Conservation (phyloP, 2,329 filamentous ascomycete species). For the Hypocrella siamensis region DNA sequence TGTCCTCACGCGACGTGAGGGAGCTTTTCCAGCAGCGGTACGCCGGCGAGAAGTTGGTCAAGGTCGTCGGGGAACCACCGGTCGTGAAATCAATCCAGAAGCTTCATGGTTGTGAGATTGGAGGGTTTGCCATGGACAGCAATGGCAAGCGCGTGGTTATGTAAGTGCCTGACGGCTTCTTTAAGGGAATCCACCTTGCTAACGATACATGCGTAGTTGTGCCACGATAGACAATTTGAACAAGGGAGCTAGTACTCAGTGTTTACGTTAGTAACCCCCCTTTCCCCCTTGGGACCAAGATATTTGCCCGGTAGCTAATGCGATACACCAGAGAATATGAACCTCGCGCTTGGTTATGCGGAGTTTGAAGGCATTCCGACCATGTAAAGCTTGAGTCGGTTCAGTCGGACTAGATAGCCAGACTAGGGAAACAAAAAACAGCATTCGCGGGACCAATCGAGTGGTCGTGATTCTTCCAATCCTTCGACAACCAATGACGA, state of each 20-base stretch:
- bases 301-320: slow-evolving; percentile 36
- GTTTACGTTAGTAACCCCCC: slow-evolving; percentile 52
- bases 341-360: slow-evolving; percentile 72
- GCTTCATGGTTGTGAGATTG: slow-evolving; percentile 84
- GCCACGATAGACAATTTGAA: slow-evolving; percentile 87
- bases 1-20: slow-evolving; percentile 83
- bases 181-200: slow-evolving; percentile 67
- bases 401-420: no score
- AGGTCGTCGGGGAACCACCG: slow-evolving; percentile 77
- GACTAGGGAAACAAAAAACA: no score
- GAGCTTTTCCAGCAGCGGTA: slow-evolving; percentile 94
- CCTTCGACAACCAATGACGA: no score
- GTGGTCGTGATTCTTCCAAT: no score
- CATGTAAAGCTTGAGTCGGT: no score
- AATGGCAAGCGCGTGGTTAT: slow-evolving; percentile 86
- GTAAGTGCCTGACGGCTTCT: slow-evolving; percentile 26
- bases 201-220: slow-evolving; percentile 17
- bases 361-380: slow-evolving; percentile 77
- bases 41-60: slow-evolving; percentile 88
- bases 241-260: slow-evolving; percentile 88
- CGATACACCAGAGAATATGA: slow-evolving; percentile 65
- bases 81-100: slow-evolving; percentile 71
- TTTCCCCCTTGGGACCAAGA: neutral
- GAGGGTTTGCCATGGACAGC: slow-evolving; percentile 85
- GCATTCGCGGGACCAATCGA: no score